Evolutionary conservation across 208 protist genomes (phyloP).

Genomic region (Crithidia expoeki): DNA sequence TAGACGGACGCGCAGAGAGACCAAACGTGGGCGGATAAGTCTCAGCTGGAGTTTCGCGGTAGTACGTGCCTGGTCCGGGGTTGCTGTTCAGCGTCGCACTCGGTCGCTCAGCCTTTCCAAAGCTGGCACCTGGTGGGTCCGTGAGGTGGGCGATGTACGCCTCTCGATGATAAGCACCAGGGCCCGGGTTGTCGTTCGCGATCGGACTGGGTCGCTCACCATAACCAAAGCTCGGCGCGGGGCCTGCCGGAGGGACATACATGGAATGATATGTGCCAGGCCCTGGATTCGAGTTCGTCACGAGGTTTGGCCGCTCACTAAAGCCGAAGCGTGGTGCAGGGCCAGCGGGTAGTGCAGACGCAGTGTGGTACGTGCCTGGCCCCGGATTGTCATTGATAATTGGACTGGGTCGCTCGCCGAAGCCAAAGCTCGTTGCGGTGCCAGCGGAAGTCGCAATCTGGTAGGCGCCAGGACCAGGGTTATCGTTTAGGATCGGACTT

Average conservation of each 20-base stretch:
- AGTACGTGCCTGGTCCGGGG: slow-evolving; percentile 26
- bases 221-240: slow-evolving; percentile 9
- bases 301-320: slow-evolving; percentile 14
- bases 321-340: slow-evolving; percentile 26
- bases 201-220: slow-evolving; percentile 17
- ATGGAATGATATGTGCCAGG: slow-evolving; percentile 21
- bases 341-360: background rate
- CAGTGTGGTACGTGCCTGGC: slow-evolving; percentile 39
- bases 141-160: slow-evolving; percentile 5
- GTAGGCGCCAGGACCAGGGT: slow-evolving; percentile 48
- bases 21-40: slow-evolving; percentile 22
- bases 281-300: slow-evolving; percentile 5
- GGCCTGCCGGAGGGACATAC: background rate
- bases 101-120: slow-evolving; percentile 16
- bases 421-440: slow-evolving; percentile 6
- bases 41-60: slow-evolving; percentile 17
- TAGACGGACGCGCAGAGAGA: slow-evolving; percentile 7
- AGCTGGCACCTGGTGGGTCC: background rate
- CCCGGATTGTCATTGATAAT: slow-evolving; percentile 16
- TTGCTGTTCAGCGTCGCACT: background rate
- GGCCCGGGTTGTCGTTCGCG: slow-evolving; percentile 22
- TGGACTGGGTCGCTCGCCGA: background rate
- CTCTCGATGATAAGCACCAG: slow-evolving; percentile 28
- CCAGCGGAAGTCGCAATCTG: slow-evolving; percentile 7
- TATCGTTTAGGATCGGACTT: background rate